Evolutionary conservation across 805 yeast species (phyloP).

Genomic region (Jamesozyma hellenica): DNA sequence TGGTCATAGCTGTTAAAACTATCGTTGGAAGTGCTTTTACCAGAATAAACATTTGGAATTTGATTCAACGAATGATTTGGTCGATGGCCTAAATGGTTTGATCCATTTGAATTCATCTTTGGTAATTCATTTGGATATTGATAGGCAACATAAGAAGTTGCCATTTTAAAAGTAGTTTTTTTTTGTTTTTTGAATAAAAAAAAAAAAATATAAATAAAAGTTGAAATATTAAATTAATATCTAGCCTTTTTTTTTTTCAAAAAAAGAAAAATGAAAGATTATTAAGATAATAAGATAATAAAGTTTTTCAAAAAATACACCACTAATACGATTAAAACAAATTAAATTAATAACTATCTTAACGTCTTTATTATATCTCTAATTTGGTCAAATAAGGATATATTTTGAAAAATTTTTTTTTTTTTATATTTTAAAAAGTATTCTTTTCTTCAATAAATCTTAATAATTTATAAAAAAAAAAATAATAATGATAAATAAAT

Average conservation of each 20-base stretch:
- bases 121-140: background rate
- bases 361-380: slow-evolving; percentile 1
- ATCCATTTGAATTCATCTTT: background rate
- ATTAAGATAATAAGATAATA: background rate
- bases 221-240: background rate
- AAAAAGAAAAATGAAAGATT: no score
- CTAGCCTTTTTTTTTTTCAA: background rate
- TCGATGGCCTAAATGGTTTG: slow-evolving; percentile 3
- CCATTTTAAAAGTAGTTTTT: background rate
- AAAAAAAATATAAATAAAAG: background rate
- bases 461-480: no score
- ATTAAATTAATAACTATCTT: slow-evolving; percentile 29
- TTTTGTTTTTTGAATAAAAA: background rate
- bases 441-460: no score
- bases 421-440: no score
- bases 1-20: background rate
- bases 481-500: background rate
- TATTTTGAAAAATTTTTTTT: no score
- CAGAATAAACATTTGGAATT: background rate
- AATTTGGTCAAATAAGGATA: no score
- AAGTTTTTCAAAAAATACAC: background rate
- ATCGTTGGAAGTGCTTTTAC: background rate
- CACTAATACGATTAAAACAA: slow-evolving; percentile 15
- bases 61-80: slow-evolving; percentile 4
- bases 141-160: background rate